Conservation (phyloP, 768 basidiomycete genomes). For the Lactarius hatsudake region DNA sequence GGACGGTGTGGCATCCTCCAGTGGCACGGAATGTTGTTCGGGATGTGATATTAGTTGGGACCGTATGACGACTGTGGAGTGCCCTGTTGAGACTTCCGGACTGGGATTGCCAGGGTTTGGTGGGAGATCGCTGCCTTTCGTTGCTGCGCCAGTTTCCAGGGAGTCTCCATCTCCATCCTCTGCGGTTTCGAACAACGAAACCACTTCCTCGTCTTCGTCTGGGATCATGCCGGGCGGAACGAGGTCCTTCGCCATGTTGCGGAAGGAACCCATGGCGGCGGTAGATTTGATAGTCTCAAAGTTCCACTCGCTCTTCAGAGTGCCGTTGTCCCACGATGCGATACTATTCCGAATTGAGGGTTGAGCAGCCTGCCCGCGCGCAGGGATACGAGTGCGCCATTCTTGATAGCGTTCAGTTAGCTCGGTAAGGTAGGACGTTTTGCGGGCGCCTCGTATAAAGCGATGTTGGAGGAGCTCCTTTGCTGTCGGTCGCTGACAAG, state of each 20-base stretch:
- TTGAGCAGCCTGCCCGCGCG: conserved; percentile 52
- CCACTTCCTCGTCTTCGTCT: conserved; percentile 47
- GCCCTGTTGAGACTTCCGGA: conserved; percentile 52
- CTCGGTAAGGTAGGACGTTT: conserved; percentile 80
- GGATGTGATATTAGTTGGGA: conserved; percentile 34
- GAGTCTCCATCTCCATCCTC: conserved; percentile 49
- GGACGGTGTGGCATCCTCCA: conserved; percentile 47
- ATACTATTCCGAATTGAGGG: conserved; percentile 55
- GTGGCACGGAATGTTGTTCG: conserved; percentile 33
- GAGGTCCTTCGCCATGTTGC: conserved; percentile 68
- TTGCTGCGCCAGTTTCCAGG: conserved; percentile 60
- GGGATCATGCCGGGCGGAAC: conserved; percentile 54
- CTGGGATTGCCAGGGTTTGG: conserved; percentile 39
- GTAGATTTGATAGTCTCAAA: conserved; percentile 82
- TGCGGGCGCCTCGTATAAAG: conserved; percentile 83
- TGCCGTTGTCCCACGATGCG: conserved; percentile 63
- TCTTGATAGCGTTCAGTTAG: conserved; percentile 87
- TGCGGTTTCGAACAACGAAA: conserved; percentile 41
- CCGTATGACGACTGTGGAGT: conserved; percentile 74
- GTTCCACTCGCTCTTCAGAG: conserved; percentile 91
- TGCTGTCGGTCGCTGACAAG: conserved; percentile 76
- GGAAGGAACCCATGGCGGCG: conserved; percentile 74
- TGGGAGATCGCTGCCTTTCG: conserved; percentile 51
- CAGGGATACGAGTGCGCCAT: conserved; percentile 59
- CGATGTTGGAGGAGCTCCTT: conserved; percentile 91